Conservation (phyloP, 108 stramenopile genomes). For the Fragilaria crotonensis region DNA sequence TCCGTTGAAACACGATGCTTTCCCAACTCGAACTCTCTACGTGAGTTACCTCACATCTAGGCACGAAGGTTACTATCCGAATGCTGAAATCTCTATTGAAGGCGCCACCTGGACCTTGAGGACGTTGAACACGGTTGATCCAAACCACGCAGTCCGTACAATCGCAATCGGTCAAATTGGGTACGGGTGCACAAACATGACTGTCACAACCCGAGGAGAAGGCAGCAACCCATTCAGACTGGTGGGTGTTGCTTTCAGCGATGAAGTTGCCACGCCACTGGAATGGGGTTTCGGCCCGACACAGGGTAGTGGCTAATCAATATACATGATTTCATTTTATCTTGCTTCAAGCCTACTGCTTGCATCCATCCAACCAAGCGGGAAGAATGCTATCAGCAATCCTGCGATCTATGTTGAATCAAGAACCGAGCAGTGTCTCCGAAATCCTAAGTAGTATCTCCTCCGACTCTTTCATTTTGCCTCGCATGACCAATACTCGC, state of each 20-base stretch:
- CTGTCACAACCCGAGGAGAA: not conserved
- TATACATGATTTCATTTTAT: too few species aligned
- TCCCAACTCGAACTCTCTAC: not conserved
- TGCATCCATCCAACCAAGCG: too few species aligned
- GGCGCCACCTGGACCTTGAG: not conserved
- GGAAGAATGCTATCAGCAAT: too few species aligned
- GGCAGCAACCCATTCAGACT: not conserved
- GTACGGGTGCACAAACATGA: not conserved
- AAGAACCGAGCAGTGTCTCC: too few species aligned
- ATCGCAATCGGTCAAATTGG: not conserved
- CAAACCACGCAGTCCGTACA: not conserved
- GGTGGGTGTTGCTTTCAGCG: not conserved
- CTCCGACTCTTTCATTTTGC: slow-evolving; percentile 29
- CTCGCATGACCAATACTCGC: slow-evolving; percentile 42
- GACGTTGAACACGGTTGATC: not conserved
- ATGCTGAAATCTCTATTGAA: not conserved
- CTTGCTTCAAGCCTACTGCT: too few species aligned
- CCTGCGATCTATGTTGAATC: too few species aligned
- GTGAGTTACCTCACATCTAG: not conserved
- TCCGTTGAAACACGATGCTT: not conserved
- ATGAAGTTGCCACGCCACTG: slow-evolving; percentile 10
- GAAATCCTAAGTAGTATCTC: slow-evolving; percentile 3
- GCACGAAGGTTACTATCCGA: not conserved
- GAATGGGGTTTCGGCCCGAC: not conserved
- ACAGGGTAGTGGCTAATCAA: too few species aligned